phyloP scores from a whole-genome alignment of 164 flowering plant genomes.

The Liriodendron chinense region DNA sequence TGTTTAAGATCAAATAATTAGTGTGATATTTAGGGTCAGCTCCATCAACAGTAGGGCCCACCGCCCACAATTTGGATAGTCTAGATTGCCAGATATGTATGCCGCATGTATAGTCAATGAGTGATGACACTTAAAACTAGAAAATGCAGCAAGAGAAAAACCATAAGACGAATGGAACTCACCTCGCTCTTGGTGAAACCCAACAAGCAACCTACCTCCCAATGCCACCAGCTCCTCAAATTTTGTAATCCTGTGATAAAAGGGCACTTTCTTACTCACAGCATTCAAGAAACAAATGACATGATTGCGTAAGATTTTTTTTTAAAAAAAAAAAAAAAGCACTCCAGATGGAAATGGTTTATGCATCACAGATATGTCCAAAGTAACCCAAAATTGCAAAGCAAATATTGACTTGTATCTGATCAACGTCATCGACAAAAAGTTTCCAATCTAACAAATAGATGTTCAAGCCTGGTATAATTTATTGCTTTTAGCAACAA shows the following conservation, averaged over 20 bases:
- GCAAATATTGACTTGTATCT: background rate
- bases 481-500: too few species aligned
- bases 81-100: too few species aligned
- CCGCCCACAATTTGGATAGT: too few species aligned
- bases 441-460: too few species aligned
- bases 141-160: background rate
- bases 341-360: background rate
- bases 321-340: too few species aligned
- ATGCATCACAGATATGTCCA: background rate
- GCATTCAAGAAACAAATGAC: background rate
- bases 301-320: background rate
- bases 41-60: too few species aligned
- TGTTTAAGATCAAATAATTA: too few species aligned
- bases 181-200: conserved; percentile 58
- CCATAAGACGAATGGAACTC: conserved; percentile 9
- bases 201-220: conserved; percentile 41
- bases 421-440: background rate
- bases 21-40: too few species aligned
- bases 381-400: background rate
- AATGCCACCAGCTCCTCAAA: conserved; percentile 51
- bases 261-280: background rate
- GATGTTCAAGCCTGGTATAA: too few species aligned
- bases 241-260: conserved; percentile 37
- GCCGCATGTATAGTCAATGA: too few species aligned
- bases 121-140: too few species aligned